Conservation (phyloP, 1,284 basidiomycete genomes). For the Chondrostereum purpureum region DNA sequence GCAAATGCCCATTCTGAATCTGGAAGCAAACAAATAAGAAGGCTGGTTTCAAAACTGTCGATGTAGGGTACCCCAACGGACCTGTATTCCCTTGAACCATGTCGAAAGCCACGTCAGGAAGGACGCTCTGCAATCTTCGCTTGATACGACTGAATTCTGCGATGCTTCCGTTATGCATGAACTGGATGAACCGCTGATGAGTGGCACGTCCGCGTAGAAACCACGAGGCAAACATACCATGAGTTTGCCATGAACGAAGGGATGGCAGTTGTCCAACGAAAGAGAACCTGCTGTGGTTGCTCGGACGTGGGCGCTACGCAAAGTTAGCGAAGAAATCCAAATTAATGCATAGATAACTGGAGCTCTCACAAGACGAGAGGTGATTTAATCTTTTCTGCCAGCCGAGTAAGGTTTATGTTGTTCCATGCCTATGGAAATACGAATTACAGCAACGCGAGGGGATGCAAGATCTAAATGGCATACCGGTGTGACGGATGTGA, state of each 20-base stretch:
- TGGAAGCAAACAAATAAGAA: constrained; percentile 21
- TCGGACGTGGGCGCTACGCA: constrained; percentile 76
- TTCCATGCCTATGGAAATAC: constrained; percentile 83
- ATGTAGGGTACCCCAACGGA: constrained; percentile 23
- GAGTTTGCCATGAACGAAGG: constrained; percentile 80
- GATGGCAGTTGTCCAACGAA: constrained; percentile 92
- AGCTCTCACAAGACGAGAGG: constrained; percentile 80
- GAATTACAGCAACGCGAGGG: too few species aligned
- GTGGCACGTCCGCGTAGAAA: constrained; percentile 6
- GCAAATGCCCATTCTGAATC: constrained; percentile 97
- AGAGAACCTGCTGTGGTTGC: constrained; percentile 83
- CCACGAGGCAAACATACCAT: constrained; percentile 54
- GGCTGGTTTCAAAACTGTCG: constrained; percentile 5
- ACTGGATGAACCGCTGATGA: constrained; percentile 48
- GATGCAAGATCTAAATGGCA: too few species aligned
- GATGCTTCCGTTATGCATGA: constrained; percentile 94
- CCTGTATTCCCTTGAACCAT: constrained; percentile 90
- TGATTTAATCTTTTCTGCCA: constrained; percentile 94
- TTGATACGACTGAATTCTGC: constrained; percentile 79
- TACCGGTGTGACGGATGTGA: constrained; percentile 92
- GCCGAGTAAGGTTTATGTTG: constrained; percentile 80
- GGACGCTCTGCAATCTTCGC: constrained; percentile 63
- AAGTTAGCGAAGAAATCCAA: too few species aligned
- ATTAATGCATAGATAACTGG: constrained; percentile 1
- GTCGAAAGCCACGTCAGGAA: constrained; percentile 82